phyloP scores from a whole-genome alignment of 352 stramenopile genomes.

The Pythium oligandrum region DNA sequence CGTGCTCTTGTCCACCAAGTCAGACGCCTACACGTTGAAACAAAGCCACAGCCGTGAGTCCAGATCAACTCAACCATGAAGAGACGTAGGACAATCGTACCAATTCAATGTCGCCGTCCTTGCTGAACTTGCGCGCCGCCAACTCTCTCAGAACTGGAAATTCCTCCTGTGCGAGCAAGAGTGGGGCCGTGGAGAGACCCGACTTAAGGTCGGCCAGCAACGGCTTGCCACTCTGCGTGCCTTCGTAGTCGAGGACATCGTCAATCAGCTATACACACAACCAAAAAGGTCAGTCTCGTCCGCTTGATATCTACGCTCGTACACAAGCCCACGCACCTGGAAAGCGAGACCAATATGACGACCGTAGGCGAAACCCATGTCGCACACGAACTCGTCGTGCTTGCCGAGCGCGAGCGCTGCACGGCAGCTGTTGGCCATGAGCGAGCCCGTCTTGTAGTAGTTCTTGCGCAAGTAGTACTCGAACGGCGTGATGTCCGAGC shows the following conservation, averaged over 20 bases:
- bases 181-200: conserved; percentile 95
- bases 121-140: conserved; percentile 88
- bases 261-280: conserved; percentile 86
- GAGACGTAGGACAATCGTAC: conserved; percentile 19
- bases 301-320: too few species aligned
- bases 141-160: conserved; percentile 90
- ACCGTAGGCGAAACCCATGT: conserved; percentile 94
- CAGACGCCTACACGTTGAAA: conserved; percentile 48
- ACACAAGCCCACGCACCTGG: conserved; percentile 67
- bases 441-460: conserved; percentile 99
- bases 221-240: conserved; percentile 92
- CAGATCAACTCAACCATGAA: conserved; percentile 13
- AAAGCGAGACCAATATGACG: conserved; percentile 98
- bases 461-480: conserved; percentile 98
- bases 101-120: conserved; percentile 90
- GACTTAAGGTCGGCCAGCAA: conserved; percentile 93
- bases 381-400: conserved; percentile 77
- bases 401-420: conserved; percentile 91
- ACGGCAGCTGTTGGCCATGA: conserved; percentile 98
- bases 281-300: background rate
- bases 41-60: conserved; percentile 1
- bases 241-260: conserved; percentile 98
- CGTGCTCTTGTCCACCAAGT: conserved; percentile 87
- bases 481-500: conserved; percentile 76
- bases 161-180: conserved; percentile 95